Conservation (phyloP, 345 rosid species). For the Kernera saxatilis region DNA sequence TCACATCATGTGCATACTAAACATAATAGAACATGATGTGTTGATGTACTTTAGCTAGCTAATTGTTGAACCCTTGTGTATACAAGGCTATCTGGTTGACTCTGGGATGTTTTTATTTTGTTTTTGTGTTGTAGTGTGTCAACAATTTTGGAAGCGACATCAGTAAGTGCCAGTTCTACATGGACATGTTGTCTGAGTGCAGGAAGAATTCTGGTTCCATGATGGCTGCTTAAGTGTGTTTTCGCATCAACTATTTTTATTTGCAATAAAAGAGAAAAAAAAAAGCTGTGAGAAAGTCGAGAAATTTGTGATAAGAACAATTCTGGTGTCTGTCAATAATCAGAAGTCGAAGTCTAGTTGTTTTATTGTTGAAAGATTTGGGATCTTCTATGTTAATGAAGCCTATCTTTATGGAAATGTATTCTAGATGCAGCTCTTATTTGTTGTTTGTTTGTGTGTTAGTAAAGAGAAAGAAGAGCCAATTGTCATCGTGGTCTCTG, state of each 20-base stretch:
- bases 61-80: not conserved
- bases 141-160: slow-evolving; percentile 66
- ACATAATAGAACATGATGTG: not conserved
- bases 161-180: slow-evolving; percentile 96
- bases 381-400: no score
- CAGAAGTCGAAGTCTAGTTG: not conserved
- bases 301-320: not conserved
- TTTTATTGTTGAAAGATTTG: no score
- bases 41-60: not conserved
- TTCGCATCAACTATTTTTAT: not conserved
- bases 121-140: slow-evolving; percentile 48
- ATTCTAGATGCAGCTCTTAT: no score
- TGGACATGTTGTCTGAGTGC: slow-evolving; percentile 96
- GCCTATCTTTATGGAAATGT: no score
- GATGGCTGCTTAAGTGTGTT: slow-evolving; percentile 43
- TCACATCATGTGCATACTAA: no score
- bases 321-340: not conserved
- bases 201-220: slow-evolving; percentile 59
- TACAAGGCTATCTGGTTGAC: not conserved
- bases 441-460: no score
- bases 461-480: no score
- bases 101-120: not conserved
- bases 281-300: not conserved
- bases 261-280: no score
- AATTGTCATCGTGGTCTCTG: no score